Evolutionary conservation across 1,284 basidiomycete species (phyloP), one percentile per base, ranked within the genome.

Genomic region (Sanghuangporus sanghuang): DNA sequence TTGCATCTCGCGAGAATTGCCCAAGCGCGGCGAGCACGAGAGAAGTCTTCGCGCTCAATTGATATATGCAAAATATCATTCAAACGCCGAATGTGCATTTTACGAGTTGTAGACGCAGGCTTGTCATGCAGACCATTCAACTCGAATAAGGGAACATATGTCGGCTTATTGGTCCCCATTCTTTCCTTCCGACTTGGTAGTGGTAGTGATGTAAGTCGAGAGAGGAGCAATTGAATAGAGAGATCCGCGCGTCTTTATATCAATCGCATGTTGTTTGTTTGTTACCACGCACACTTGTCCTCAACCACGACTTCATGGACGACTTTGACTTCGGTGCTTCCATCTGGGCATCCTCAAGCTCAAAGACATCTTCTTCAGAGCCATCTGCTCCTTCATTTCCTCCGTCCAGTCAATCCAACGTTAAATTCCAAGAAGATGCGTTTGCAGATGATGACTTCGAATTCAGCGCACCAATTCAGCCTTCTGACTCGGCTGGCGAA

Each of bases 1-100:
- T 88, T 88, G 73, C 93, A 95, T 67, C 87, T 82, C n/a, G 85
- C 82, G 44, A 96, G 81, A 63, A 95, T 89, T 36, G 82, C 77
- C 91, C 92, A 96, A 8, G 90, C 90, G 66, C 84, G 80, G 57
- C 77, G 81, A 16, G 93, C 93, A 44, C 90, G 81, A 39, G 72
- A 71, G 57, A 85, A 73, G 72, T 95, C 90, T 44, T 82, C 78
- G 12, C 85, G 82, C 58, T 92, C 87, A 44, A 95, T 76, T 69
- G 82, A 88, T 48, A 92, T 75, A 60, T 94, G 85, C 14, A 95
- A 75, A 12, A 93, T 71, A 73, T 93, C 91, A 70, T 84, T 85
- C 3, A 93, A 76, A 14, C 89, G 84, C 35, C 86, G 82, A 50
- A 93, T 79, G 71, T 92, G 91, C 2, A 85, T 75, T 72, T 85